These are phyloP conservation scores for Perilla frutescens DNA, from an alignment of 257 asterid genomes.

Conservation along the genomic window DNA sequence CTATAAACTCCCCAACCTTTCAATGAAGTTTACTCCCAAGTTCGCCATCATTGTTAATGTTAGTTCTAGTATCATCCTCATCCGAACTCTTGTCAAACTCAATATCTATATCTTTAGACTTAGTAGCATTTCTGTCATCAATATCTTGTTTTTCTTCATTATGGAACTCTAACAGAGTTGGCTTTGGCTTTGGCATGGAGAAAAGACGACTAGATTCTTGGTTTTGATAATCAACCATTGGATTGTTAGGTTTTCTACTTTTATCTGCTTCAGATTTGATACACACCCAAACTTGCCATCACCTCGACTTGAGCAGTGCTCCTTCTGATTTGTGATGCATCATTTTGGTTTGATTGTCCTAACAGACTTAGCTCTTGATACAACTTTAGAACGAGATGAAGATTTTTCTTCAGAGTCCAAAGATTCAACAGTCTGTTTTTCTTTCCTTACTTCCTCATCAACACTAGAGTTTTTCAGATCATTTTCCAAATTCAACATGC, in stretches of 20 bases:
- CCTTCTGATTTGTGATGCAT: slow-evolving; percentile 39
- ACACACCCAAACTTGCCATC: slow-evolving; percentile 39
- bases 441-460: slow-evolving; percentile 44
- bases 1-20: slow-evolving; percentile 94
- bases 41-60: slow-evolving; percentile 46
- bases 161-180: slow-evolving; percentile 38
- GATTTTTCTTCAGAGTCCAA: slow-evolving; percentile 48
- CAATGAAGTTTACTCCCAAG: slow-evolving; percentile 89
- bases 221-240: slow-evolving; percentile 29
- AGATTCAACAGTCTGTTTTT: slow-evolving; percentile 40
- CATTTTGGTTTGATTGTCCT: slow-evolving; percentile 64
- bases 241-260: slow-evolving; percentile 39
- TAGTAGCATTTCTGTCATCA: slow-evolving; percentile 34
- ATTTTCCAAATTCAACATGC: neutral
- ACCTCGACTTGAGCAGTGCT: slow-evolving; percentile 27
- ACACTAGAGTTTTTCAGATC: slow-evolving; percentile 29
- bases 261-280: slow-evolving; percentile 38
- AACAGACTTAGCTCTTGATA: slow-evolving; percentile 71
- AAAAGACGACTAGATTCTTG: slow-evolving; percentile 34
- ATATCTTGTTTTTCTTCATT: slow-evolving; percentile 40
- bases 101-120: slow-evolving; percentile 37
- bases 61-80: slow-evolving; percentile 43
- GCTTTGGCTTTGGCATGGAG: slow-evolving; percentile 49
- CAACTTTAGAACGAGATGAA: slow-evolving; percentile 42
- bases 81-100: slow-evolving; percentile 44